These are phyloP conservation scores for Suhomyces prunicola DNA, from an alignment of 805 yeast genomes.

Conservation along the genomic window DNA sequence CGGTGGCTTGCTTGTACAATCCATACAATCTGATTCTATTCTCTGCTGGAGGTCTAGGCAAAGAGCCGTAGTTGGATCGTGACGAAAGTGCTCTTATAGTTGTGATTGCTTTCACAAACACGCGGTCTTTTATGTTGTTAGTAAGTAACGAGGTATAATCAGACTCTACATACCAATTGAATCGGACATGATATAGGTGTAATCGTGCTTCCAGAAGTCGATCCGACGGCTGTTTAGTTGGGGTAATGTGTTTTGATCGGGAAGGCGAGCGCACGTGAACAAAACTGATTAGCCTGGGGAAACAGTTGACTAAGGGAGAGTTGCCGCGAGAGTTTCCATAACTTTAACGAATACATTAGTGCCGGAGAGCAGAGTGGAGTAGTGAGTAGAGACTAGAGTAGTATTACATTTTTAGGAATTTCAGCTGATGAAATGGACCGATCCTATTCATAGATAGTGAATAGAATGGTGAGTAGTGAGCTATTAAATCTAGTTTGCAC, in stretches of 20 bases:
- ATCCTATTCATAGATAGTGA: slow-evolving; percentile 5
- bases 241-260: background rate
- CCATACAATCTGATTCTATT: slow-evolving; percentile 71
- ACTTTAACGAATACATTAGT: too few relatives aligned
- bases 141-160: background rate
- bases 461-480: slow-evolving; percentile 15
- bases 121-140: slow-evolving; percentile 52
- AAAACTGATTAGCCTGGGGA: background rate
- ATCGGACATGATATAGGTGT: slow-evolving; percentile 39
- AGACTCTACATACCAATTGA: slow-evolving; percentile 39
- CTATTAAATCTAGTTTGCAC: slow-evolving; percentile 16
- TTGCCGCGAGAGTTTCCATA: background rate
- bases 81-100: slow-evolving; percentile 73
- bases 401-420: background rate
- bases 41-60: slow-evolving; percentile 77
- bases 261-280: background rate
- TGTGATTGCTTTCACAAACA: slow-evolving; percentile 77
- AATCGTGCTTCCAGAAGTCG: background rate
- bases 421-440: slow-evolving; percentile 13
- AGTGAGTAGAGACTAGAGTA: background rate
- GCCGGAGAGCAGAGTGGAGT: background rate
- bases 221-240: background rate
- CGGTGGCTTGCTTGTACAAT: slow-evolving; percentile 84
- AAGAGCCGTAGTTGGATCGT: slow-evolving; percentile 54
- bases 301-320: background rate